Evolutionary conservation across 768 basidiomycete species (phyloP).

Genomic region (Pholiota conissans): DNA sequence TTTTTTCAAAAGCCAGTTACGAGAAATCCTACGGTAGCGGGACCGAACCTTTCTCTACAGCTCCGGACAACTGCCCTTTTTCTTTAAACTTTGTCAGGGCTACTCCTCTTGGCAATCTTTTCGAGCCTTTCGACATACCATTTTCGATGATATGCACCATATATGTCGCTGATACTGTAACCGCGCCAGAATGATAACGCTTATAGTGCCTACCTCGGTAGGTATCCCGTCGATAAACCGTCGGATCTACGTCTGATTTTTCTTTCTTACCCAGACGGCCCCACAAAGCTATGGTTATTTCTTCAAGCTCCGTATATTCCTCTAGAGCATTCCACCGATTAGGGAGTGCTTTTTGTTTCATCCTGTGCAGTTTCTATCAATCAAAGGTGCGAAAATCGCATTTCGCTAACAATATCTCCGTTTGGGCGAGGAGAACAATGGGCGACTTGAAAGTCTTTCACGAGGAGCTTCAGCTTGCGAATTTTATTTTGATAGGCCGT

Average conservation of each 20-base stretch:
- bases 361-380: background rate
- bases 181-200: no score
- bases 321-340: background rate
- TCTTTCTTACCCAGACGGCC: background rate
- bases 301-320: background rate
- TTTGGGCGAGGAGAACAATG: constrained; percentile 5
- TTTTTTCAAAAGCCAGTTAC: no score
- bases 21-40: no score
- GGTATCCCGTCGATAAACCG: background rate
- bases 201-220: background rate
- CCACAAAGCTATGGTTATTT: background rate
- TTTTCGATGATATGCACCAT: background rate
- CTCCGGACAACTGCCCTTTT: background rate
- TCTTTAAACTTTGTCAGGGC: background rate
- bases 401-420: background rate
- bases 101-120: background rate
- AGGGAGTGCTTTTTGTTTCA: background rate
- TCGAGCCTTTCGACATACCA: background rate
- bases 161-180: background rate
- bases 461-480: constrained; percentile 5
- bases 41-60: background rate
- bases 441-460: background rate
- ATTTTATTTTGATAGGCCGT: background rate
- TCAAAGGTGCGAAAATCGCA: background rate
- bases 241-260: background rate